A percentile compares a stretch with the other conserved stretches of the same genome.
phyloP scores from a whole-genome alignment of 2,329 filamentous ascomycete species.

The Phoma herbarum region DNA sequence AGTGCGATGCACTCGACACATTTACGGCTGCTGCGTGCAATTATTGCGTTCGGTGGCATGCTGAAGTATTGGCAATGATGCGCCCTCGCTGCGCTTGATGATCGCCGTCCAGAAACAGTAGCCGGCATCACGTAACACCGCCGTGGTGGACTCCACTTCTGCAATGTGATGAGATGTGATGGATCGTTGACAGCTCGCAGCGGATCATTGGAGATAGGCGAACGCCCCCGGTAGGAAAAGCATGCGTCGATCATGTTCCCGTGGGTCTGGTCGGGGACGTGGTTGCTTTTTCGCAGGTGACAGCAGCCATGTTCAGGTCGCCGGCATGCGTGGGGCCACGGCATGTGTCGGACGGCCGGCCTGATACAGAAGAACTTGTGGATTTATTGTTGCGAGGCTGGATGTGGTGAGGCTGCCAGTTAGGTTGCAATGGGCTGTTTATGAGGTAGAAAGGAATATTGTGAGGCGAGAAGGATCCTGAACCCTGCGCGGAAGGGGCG shows the following conservation, averaged over 20 bases:
- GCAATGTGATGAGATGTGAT: slow-evolving; percentile 23
- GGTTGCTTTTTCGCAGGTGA: slow-evolving; percentile 13
- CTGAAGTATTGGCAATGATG: slow-evolving; percentile 1
- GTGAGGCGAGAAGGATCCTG: slow-evolving; percentile 21
- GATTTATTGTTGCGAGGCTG: slow-evolving; percentile 8
- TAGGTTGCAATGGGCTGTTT: neutral
- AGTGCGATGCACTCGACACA: neutral
- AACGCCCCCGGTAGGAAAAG: slow-evolving; percentile 21
- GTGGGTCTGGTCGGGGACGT: slow-evolving; percentile 12
- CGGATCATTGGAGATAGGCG: slow-evolving; percentile 23
- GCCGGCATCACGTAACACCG: slow-evolving; percentile 11
- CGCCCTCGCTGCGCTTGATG: slow-evolving; percentile 6
- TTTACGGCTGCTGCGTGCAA: neutral
- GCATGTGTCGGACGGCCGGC: neutral
- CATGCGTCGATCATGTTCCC: slow-evolving; percentile 24
- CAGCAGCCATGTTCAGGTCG: slow-evolving; percentile 15
- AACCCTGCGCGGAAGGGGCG: slow-evolving; percentile 20
- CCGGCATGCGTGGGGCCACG: slow-evolving; percentile 9
- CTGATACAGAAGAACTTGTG: neutral
- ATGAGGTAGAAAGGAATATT: slow-evolving; percentile 4
- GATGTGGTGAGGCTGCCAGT: slow-evolving; percentile 7
- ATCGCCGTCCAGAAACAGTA: slow-evolving; percentile 9
- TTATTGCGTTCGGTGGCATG: neutral
- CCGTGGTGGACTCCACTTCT: slow-evolving; percentile 13
- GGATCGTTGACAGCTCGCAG: slow-evolving; percentile 18